Percentiles rank a stretch among this genome's conserved stretches.
phyloP scores from a whole-genome alignment of 306 rosid species.

The Acacia acuminata region DNA sequence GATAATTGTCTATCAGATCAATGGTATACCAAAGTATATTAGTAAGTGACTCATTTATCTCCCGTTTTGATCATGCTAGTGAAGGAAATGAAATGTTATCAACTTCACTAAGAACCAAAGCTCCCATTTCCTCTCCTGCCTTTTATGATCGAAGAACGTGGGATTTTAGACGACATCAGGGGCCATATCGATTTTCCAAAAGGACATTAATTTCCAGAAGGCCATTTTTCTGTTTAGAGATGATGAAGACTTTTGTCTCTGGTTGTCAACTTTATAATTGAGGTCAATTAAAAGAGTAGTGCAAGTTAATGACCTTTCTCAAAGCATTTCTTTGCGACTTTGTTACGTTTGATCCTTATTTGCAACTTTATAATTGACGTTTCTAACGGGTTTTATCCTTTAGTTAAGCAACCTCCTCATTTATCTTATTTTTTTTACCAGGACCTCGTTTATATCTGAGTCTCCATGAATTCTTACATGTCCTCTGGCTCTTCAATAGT shows the following conservation, averaged over 20 bases:
- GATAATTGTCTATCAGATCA: too few relatives aligned
- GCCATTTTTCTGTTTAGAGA: neutral
- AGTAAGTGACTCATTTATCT: too few relatives aligned
- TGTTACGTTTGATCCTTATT: too few relatives aligned
- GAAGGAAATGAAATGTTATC: conserved; percentile 3
- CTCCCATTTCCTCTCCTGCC: conserved; percentile 13
- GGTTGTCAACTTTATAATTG: conserved; percentile 14
- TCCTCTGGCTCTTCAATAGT: too few relatives aligned
- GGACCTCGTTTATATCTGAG: too few relatives aligned
- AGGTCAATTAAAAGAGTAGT: conserved; percentile 6
- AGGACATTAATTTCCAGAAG: neutral
- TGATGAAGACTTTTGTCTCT: conserved; percentile 15
- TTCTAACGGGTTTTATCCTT: too few relatives aligned
- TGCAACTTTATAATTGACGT: too few relatives aligned
- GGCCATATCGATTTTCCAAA: conserved; percentile 6
- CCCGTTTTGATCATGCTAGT: neutral
- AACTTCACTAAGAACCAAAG: neutral
- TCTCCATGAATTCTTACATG: too few relatives aligned
- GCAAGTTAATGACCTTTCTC: neutral
- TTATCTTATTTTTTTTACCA: too few relatives aligned
- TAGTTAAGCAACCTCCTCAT: too few relatives aligned
- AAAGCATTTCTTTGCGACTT: too few relatives aligned
- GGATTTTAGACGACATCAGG: neutral
- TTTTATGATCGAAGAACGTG: neutral
- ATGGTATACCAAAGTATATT: too few relatives aligned